Base-by-base conservation (phyloP, 2,329 filamentous ascomycete species). In the Fusarium scirpi region DNA sequence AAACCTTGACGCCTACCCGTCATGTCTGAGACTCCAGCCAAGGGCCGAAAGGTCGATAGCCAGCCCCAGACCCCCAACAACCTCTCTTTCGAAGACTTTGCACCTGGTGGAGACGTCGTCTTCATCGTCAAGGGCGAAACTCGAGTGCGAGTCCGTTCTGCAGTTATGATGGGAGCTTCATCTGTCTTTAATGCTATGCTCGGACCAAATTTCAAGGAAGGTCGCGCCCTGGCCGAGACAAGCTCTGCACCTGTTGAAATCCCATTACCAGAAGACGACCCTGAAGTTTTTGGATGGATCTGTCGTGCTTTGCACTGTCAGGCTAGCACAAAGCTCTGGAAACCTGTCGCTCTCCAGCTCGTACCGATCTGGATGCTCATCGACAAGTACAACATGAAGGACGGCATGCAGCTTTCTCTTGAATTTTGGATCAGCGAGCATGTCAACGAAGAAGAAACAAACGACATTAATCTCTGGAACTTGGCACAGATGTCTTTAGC, bases 321-420 rank as follows among this genome's bases (percentile, higher is more conserved):
- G 34, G 41, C 18, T 8, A 8, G 22, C 2, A 68, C 64, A 15
- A 25, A 3, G 4, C 20, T 59, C 15, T 68, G 44, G 64, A 4
- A 4, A 2, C 58, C 64, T 2, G n/a, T 1, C 0, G 2, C 12
- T 3, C 2, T 1, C 11, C 29, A 30, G 20, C 20, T 59, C 11
- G 1, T 10, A 2, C 10, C 46, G 2, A 5, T 55, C 16, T 44
- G 46, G 30, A 15, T 8, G 2, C 8, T 64, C 15, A 27, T 44
- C n/a, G 32, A 68, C 3, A 68, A 68, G 40, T 68, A 68, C 40
- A 16, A 44, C 15, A 25, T 64, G 30, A 32, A 29, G 10, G 41
- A 49, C 8, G n/a, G 29, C 16, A 51, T 68, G 15, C 32, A 49
- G 4, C 20, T 68, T 46, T 68, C 65, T 3, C 8, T 68, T 9